Percentiles rank a stretch among this genome's conserved stretches.
Evolutionary conservation across 306 rosid genomes (phyloP).

Genomic region (Citrullus amarus): DNA sequence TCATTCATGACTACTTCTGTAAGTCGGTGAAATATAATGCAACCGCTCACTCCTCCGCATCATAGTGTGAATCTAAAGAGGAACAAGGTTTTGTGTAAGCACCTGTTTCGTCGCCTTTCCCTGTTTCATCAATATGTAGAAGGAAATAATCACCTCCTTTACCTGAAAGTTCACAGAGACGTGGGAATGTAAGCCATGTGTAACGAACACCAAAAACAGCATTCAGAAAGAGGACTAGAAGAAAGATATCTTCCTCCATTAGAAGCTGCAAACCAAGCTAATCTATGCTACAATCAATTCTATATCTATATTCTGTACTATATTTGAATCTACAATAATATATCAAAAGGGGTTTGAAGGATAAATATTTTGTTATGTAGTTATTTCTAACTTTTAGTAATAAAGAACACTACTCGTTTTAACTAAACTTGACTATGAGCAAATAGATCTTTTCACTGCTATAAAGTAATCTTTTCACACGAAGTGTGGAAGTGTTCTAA

Average conservation of each 20-base stretch:
- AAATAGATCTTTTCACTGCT: not conserved
- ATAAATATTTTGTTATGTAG: not conserved
- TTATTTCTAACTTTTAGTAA: not conserved
- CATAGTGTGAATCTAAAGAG: not conserved
- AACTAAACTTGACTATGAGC: not conserved
- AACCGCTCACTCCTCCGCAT: not conserved
- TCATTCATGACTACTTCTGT: not conserved
- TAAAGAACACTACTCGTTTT: not conserved
- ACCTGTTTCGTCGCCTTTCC: constrained; percentile 76
- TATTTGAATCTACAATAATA: not conserved
- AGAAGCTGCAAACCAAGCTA: not conserved
- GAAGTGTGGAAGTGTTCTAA: not conserved
- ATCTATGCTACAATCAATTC: not conserved
- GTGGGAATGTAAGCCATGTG: not conserved
- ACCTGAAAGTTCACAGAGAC: constrained; percentile 30
- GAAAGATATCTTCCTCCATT: not conserved
- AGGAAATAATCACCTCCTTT: constrained; percentile 76
- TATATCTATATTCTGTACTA: not conserved
- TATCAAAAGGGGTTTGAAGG: not conserved
- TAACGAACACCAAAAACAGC: not conserved
- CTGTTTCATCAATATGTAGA: constrained; percentile 79
- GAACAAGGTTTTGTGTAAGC: not conserved
- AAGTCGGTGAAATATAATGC: not conserved
- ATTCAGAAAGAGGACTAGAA: not conserved
- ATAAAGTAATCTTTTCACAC: not conserved